phyloP scores from a whole-genome alignment of 345 rosid species.

The Schrenkiella parvula region DNA sequence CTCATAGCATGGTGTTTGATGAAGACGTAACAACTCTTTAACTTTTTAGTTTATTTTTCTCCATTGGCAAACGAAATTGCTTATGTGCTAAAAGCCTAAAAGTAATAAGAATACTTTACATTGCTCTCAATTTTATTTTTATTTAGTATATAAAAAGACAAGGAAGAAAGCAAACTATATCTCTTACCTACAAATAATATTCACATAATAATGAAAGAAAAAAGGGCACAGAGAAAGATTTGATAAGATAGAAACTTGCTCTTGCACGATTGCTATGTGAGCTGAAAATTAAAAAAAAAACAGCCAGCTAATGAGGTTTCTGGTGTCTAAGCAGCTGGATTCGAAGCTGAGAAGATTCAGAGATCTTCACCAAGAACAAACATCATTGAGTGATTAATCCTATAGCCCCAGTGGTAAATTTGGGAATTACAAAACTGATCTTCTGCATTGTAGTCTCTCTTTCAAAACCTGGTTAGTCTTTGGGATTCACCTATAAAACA shows the following conservation, averaged over 20 bases:
- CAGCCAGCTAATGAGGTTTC: constrained; percentile 23
- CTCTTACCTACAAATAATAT: constrained; percentile 25
- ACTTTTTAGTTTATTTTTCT: background rate
- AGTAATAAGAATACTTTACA: background rate
- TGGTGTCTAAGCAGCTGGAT: background rate
- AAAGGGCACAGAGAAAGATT: background rate
- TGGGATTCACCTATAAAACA: constrained; percentile 24
- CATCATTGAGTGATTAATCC: background rate
- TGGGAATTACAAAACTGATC: constrained; percentile 5
- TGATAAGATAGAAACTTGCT: constrained; percentile 6
- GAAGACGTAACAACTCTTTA: background rate
- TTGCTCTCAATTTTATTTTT: background rate
- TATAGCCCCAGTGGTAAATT: background rate
- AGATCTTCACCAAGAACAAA: constrained; percentile 14
- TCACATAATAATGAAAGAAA: constrained; percentile 17
- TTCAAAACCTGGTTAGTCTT: constrained; percentile 3
- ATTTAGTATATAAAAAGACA: background rate
- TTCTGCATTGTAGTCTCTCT: constrained; percentile 1
- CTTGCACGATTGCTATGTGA: constrained; percentile 17
- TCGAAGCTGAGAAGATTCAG: constrained; percentile 3
- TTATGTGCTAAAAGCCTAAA: background rate
- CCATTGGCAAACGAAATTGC: background rate
- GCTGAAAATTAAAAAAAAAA: constrained; percentile 9
- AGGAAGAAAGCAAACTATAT: constrained; percentile 11
- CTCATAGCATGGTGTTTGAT: background rate